These are phyloP conservation scores for Corynespora cassiicola DNA, from an alignment of 2,329 filamentous ascomycete genomes.

Conservation along the genomic window DNA sequence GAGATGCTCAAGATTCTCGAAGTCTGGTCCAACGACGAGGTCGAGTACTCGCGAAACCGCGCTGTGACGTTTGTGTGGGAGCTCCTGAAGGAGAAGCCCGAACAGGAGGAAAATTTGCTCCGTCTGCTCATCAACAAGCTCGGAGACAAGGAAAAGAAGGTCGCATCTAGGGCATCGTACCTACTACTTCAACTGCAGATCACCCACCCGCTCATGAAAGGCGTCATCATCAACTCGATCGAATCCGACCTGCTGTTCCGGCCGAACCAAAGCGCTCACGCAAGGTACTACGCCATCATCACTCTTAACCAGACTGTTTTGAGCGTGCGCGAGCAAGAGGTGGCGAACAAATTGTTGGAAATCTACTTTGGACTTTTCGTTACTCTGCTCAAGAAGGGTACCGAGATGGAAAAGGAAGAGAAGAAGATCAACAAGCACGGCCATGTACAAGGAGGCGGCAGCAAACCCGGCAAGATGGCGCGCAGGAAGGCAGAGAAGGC, in stretches of 20 bases:
- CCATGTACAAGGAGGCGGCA: conserved; percentile 61
- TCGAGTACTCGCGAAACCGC: conserved; percentile 87
- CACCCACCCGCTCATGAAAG: conserved; percentile 92
- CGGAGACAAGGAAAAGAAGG: conserved; percentile 93
- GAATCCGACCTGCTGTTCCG: conserved; percentile 89
- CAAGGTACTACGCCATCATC: conserved; percentile 95
- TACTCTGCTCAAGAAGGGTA: conserved; percentile 72
- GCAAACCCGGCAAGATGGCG: conserved; percentile 60
- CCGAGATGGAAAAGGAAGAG: conserved; percentile 44
- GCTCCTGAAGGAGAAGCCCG: conserved; percentile 91
- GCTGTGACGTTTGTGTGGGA: conserved; percentile 92
- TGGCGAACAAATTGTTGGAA: conserved; percentile 81
- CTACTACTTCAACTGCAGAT: conserved; percentile 89
- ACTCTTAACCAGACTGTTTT: conserved; percentile 97
- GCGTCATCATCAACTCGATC: conserved; percentile 80
- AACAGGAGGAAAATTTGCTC: conserved; percentile 94
- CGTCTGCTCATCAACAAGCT: conserved; percentile 95
- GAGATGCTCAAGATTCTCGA: conserved; percentile 91
- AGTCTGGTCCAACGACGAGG: conserved; percentile 91
- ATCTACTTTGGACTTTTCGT: conserved; percentile 95
- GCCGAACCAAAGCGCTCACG: conserved; percentile 83
- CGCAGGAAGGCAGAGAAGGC: conserved; percentile 52
- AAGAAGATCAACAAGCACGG: conserved; percentile 58
- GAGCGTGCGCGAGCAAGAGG: conserved; percentile 79
- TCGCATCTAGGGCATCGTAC: conserved; percentile 91